Evolutionary conservation across 1,284 basidiomycete genomes (phyloP), one percentile per base, ranked within the genome.

Genomic region (Hymenochaete sp.): DNA sequence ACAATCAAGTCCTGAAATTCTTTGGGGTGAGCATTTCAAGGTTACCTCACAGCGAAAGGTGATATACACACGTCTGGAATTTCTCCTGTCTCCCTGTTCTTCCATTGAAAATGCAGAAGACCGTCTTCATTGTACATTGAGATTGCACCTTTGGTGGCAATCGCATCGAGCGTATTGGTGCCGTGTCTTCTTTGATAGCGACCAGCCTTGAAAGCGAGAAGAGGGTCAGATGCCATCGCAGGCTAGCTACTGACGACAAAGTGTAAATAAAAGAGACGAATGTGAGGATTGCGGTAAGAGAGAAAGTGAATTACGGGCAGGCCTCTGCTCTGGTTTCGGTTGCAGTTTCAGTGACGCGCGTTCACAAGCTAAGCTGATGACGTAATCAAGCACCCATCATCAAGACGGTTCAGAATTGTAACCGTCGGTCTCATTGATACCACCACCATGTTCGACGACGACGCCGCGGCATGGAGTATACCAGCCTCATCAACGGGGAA

Each of bases 191-290:
- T 67, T 49, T 81, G 75, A 1, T 77, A 77, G 22, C 83, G 73
- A n/a, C 85, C 86, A 3, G 86, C 85, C 57, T 88, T 88, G 68
- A 88, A 85, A 11, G 80, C 81, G 38, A 87, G 73, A 18, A 79
- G 67, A n/a, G 68, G 60, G 19, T 40, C 39, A 13, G 47, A 33
- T 9, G 46, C 26, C 49, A 50, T 50, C n/a, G n/a, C n/a, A n/a
- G n/a, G 8, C 19, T 42, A n/a, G 14, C 22, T 45, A 55, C 68
- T 48, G 50, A 38, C 48, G 42, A 54, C 26, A 37, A 22, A 27
- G 10, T 35, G 8, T 32, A n/a, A 31, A 14, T 31, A 14, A 31
- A 9, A 31, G 28, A 31, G 29, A n/a, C 32, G 32, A 19, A n/a
- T 24, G 9, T 40, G 26, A 35, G 28, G 18, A 36, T 18, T 26